phyloP scores from a whole-genome alignment of 2,329 filamentous ascomycete species.

The Alternaria postmessia region DNA sequence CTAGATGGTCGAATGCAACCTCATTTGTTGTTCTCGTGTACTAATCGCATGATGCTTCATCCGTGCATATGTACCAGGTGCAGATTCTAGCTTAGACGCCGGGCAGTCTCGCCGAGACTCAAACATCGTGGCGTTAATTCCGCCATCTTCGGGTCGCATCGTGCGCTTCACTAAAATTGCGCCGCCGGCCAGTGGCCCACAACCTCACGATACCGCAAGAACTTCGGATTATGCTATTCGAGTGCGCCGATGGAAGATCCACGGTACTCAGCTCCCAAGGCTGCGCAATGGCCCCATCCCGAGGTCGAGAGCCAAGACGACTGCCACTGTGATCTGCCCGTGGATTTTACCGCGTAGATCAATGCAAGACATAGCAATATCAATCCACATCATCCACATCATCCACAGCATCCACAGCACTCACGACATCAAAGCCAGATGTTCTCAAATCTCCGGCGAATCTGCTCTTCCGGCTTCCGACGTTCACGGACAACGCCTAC shows the following conservation, averaged over 20 bases:
- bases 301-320: not conserved
- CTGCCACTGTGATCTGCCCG: not conserved
- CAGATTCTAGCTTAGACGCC: not conserved
- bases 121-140: not conserved
- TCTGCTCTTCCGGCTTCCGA: conserved; percentile 8
- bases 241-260: conserved; percentile 1
- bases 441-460: not conserved
- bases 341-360: not conserved
- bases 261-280: not conserved
- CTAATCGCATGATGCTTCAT: not conserved
- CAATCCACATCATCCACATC: not conserved
- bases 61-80: not conserved
- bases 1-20: not conserved
- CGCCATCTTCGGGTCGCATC: not conserved
- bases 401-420: not conserved
- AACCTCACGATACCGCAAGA: conserved; percentile 15
- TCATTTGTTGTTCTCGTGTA: not conserved
- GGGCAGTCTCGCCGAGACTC: not conserved
- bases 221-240: conserved; percentile 6
- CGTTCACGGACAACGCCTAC: not conserved
- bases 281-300: not conserved
- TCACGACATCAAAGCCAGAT: not conserved
- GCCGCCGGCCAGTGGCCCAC: conserved; percentile 13
- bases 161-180: conserved; percentile 7
- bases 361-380: conserved; percentile 3